Percentiles rank a stretch among this genome's conserved stretches.
These are phyloP conservation scores for Noccaea caerulescens DNA, from an alignment of 345 rosid species.

Conservation along the genomic window DNA sequence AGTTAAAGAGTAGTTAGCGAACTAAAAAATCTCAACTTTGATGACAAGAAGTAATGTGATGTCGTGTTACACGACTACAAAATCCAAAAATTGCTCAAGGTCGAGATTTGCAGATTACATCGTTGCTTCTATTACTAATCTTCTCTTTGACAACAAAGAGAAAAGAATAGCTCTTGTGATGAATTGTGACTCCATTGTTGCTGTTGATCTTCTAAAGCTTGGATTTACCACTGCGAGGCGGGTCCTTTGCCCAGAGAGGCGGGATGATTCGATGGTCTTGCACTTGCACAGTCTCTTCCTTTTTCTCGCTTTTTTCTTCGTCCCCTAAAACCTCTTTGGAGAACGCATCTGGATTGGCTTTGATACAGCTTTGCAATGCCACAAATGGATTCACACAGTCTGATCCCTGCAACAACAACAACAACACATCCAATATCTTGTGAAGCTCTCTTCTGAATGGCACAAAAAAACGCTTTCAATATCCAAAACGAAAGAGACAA, in stretches of 20 bases:
- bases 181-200: constrained; percentile 30
- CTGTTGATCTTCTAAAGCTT: constrained; percentile 47
- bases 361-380: constrained; percentile 83
- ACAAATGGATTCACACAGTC: constrained; percentile 84
- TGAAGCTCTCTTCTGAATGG: not conserved
- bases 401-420: constrained; percentile 62
- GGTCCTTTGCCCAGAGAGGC: constrained; percentile 66
- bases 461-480: not conserved
- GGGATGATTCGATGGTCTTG: constrained; percentile 65
- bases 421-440: constrained; percentile 10
- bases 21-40: constrained; percentile 1
- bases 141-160: not conserved
- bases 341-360: constrained; percentile 75
- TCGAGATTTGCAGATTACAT: constrained; percentile 7
- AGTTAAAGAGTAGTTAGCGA: not conserved
- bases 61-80: not conserved
- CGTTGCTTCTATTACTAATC: constrained; percentile 10
- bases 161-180: constrained; percentile 26
- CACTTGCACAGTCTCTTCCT: constrained; percentile 49
- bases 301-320: constrained; percentile 49
- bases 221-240: constrained; percentile 52
- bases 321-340: constrained; percentile 57
- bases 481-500: not conserved
- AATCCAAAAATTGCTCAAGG: not conserved
- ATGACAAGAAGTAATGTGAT: not conserved